Base-by-base conservation (phyloP, 2,329 filamentous ascomycete genomes). In the Aspergillus unguis region DNA sequence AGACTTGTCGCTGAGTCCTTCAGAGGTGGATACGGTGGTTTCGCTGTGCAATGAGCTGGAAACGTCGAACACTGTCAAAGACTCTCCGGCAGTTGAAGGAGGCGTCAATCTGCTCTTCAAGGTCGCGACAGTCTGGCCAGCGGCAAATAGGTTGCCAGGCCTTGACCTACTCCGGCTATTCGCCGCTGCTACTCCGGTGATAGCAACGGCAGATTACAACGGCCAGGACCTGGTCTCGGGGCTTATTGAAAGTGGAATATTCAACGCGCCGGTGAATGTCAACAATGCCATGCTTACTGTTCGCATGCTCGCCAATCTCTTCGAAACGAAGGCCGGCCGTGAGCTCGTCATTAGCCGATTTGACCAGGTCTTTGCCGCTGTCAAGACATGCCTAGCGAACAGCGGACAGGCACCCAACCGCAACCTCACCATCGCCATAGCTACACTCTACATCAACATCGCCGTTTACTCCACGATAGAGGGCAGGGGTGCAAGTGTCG, bases 281-380 rank as follows among this genome's bases (percentile, higher is more conserved):
- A 96, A 96, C 71, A 90, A 90, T 59, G 82, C 84, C 8, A 96
- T 97, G 86, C 88, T 99, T 78, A 85, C 87, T 0, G 78, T 90
- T 9, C 87, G 94, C 3, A 83, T 86, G 10, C 79, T 97, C 44
- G 86, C 85, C 29, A 99, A 99, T 62, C 76, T 96, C 6, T 96
- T 96, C 65, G 81, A 83, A 55, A 89, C 88, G 0, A 75, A 83
- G 0, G 79, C 86, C 52, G 94, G 94, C 11, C 83, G 88, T 25
- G 75, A 77, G 42, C 73, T 90, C 3, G 83, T 85, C 5, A 79
- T 82, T 9, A 75, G 74, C 23, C 75, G 77, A 40, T 83, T 85
- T 23, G 81, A 85, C 37, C 77, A 80, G 36, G 81, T 87, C 4
- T 75, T 89, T 4, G 71, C 76, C 2, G 80, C 87, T 28, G 74